Conservation (phyloP, 352 stramenopile species). For the Phytophthora melonis region DNA sequence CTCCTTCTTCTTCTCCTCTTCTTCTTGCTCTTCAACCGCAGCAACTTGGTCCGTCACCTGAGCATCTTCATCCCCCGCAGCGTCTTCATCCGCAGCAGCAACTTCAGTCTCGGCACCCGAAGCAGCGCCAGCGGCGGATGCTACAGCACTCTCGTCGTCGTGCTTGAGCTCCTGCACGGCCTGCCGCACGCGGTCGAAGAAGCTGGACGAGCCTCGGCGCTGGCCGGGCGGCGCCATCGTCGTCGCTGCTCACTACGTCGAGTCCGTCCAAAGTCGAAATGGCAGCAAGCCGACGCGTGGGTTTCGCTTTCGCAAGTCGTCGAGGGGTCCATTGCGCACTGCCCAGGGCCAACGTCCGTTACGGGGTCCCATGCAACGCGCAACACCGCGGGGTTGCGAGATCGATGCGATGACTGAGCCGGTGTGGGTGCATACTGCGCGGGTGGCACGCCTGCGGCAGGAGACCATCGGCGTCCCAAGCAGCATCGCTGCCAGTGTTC, state of each 20-base stretch:
- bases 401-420: background rate
- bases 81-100: background rate
- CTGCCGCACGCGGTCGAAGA: slow-evolving; percentile 13
- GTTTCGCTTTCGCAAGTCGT: background rate
- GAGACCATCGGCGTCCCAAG: background rate
- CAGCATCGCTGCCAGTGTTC: too few species aligned
- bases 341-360: background rate
- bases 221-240: background rate
- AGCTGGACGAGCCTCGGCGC: slow-evolving; percentile 4
- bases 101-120: background rate
- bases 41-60: background rate
- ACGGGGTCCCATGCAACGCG: background rate
- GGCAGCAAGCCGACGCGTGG: background rate
- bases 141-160: background rate
- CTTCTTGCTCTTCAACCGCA: background rate
- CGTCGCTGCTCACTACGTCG: background rate
- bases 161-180: slow-evolving; percentile 11
- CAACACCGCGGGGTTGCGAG: background rate
- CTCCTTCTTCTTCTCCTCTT: too few species aligned
- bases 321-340: background rate
- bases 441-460: too few species aligned
- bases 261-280: background rate
- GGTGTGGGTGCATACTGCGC: background rate
- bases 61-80: background rate
- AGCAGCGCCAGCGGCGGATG: too few species aligned